A percentile compares a stretch with the other conserved stretches of the same genome.
Evolutionary conservation across 2,329 filamentous ascomycete species (phyloP).

Genomic region (Fusarium hainanense): DNA sequence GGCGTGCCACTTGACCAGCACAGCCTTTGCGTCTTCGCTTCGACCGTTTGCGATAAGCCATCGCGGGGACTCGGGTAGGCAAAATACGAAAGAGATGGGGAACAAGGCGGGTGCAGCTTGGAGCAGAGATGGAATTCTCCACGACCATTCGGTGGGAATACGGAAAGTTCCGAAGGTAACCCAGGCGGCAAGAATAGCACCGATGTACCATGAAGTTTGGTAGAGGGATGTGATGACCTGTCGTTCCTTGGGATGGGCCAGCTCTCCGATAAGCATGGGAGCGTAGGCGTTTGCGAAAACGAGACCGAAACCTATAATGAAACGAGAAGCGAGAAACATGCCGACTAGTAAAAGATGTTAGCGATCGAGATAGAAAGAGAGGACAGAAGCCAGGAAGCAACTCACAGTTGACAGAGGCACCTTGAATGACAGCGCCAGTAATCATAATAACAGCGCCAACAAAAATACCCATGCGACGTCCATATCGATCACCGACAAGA

Average conservation of each 20-base stretch:
- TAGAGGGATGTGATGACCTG: conserved; percentile 64
- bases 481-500: conserved; percentile 8
- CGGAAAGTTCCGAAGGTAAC: conserved; percentile 55
- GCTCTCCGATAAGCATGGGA: conserved; percentile 64
- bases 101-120: conserved; percentile 37
- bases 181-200: conserved; percentile 56
- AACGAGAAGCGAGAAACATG: conserved; percentile 65
- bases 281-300: conserved; percentile 63
- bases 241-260: conserved; percentile 64
- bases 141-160: conserved; percentile 48
- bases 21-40: conserved; percentile 53
- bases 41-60: conserved; percentile 60
- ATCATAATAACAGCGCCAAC: conserved; percentile 6
- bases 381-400: accelerated
- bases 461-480: conserved; percentile 12
- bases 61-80: conserved; percentile 70
- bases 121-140: conserved; percentile 47
- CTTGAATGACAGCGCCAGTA: neutral
- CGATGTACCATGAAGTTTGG: conserved; percentile 61
- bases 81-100: conserved; percentile 52
- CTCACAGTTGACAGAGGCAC: conserved; percentile 2
- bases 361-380: accelerated
- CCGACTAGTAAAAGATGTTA: conserved; percentile 46
- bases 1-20: conserved; percentile 28
- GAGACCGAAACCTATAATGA: conserved; percentile 65